Conservation (phyloP, 306 rosid genomes). For the Malus asiatica region DNA sequence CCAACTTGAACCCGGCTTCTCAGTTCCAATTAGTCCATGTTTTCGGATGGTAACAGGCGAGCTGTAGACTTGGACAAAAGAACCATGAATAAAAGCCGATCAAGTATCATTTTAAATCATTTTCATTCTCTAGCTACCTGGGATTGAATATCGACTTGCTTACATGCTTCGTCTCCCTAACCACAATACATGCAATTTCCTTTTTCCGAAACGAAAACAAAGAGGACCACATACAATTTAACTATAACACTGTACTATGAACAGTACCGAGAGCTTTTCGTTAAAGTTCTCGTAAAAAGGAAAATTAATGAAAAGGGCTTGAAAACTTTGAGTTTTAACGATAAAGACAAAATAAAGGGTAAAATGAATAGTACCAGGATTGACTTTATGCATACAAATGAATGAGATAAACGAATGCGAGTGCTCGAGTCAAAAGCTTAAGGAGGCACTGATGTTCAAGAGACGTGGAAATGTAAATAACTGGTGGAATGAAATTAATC, state of each 20-base stretch:
- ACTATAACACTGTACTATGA: not conserved
- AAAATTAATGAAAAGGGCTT: too few species aligned
- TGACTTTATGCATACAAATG: not conserved
- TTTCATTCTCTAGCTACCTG: not conserved
- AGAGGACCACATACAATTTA: too few species aligned
- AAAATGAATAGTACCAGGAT: too few species aligned
- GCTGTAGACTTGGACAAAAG: not conserved
- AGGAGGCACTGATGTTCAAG: not conserved
- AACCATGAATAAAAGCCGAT: not conserved
- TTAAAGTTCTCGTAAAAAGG: too few species aligned
- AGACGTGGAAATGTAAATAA: not conserved
- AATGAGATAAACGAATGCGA: not conserved
- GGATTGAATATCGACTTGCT: too few species aligned
- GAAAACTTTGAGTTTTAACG: too few species aligned
- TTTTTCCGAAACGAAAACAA: not conserved
- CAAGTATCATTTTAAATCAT: not conserved
- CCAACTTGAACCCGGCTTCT: not conserved
- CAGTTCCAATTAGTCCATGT: not conserved
- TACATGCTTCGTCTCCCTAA: too few species aligned
- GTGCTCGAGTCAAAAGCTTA: not conserved
- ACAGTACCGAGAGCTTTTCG: too few species aligned
- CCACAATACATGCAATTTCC: not conserved
- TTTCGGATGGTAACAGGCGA: not conserved
- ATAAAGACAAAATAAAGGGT: too few species aligned
- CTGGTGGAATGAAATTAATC: not conserved